Percentiles rank a stretch among this genome's conserved stretches.
Evolutionary conservation across 73 alveolate species (phyloP).

Genomic region (Blepharisma japonicum): DNA sequence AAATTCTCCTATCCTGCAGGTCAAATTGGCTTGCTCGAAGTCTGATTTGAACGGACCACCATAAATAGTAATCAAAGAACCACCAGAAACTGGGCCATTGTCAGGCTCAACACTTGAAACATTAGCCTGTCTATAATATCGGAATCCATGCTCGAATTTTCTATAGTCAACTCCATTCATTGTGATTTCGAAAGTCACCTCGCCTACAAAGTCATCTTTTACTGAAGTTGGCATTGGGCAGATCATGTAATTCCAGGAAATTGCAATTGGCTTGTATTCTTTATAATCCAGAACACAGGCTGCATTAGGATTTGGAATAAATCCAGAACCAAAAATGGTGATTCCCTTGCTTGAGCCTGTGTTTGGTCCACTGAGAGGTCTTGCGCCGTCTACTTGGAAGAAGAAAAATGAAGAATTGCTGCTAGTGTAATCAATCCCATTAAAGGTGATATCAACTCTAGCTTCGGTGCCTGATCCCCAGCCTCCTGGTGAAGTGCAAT

Average conservation of each 20-base stretch:
- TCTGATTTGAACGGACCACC: conserved; percentile 88
- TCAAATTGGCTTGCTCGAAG: conserved; percentile 65
- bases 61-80: conserved; percentile 68
- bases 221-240: conserved; percentile 72
- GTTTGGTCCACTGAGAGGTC: conserved; percentile 85
- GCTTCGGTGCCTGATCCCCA: conserved; percentile 86
- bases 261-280: conserved; percentile 50
- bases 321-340: conserved; percentile 76
- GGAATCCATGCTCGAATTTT: conserved; percentile 79
- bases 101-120: conserved; percentile 75
- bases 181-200: conserved; percentile 74
- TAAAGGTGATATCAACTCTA: conserved; percentile 77
- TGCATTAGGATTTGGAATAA: conserved; percentile 61
- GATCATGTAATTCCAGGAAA: conserved; percentile 59
- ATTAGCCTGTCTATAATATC: conserved; percentile 74
- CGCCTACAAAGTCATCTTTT: conserved; percentile 61
- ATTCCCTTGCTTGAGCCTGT: conserved; percentile 86
- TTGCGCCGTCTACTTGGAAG: conserved; percentile 67
- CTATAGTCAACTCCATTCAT: conserved; percentile 72
- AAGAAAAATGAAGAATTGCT: conserved; percentile 63
- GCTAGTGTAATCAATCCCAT: conserved; percentile 78
- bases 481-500: conserved; percentile 90
- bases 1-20: conserved; percentile 79
- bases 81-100: conserved; percentile 81
- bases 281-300: conserved; percentile 60